Evolutionary conservation across 768 basidiomycete genomes (phyloP).

Genomic region (Leccinum barrowsii): DNA sequence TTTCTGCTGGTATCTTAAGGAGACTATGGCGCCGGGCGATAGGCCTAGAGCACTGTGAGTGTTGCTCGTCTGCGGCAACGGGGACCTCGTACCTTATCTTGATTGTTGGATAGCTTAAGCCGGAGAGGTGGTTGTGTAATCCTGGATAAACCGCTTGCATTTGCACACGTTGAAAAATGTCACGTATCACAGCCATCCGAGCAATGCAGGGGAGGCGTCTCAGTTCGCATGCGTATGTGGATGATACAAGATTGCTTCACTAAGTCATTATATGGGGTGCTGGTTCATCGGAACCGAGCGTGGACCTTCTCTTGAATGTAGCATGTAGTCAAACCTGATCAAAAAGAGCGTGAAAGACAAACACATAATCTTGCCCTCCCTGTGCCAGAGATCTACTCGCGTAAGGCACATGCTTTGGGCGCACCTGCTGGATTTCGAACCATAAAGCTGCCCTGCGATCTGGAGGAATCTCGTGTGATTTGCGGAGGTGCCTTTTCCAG

Average conservation of each 20-base stretch:
- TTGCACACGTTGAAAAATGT: neutral
- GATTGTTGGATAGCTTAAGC: neutral
- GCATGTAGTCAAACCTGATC: neutral
- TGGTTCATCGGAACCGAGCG: neutral
- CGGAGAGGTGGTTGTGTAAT: neutral
- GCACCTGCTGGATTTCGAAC: neutral
- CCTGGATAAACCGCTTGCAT: neutral
- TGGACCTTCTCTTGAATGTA: neutral
- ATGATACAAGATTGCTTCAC: neutral
- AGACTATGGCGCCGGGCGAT: too few relatives aligned
- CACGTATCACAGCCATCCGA: neutral
- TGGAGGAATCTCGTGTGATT: neutral
- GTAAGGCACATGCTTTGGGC: neutral
- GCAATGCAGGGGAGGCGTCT: neutral
- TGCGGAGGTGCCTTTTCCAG: neutral
- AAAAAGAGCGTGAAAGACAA: neutral
- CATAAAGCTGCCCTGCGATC: neutral
- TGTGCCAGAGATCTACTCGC: neutral
- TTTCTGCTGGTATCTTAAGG: slow-evolving; percentile 3
- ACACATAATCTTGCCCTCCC: neutral
- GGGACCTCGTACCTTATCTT: neutral
- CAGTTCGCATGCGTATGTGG: neutral
- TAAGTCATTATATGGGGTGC: neutral
- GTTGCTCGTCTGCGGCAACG: slow-evolving; percentile 4
- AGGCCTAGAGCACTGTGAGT: neutral